Percentiles rank a stretch among this genome's conserved stretches.
phyloP scores from a whole-genome alignment of 225 moss, liverwort and hornwort genomes.

The Ulota crispa region DNA sequence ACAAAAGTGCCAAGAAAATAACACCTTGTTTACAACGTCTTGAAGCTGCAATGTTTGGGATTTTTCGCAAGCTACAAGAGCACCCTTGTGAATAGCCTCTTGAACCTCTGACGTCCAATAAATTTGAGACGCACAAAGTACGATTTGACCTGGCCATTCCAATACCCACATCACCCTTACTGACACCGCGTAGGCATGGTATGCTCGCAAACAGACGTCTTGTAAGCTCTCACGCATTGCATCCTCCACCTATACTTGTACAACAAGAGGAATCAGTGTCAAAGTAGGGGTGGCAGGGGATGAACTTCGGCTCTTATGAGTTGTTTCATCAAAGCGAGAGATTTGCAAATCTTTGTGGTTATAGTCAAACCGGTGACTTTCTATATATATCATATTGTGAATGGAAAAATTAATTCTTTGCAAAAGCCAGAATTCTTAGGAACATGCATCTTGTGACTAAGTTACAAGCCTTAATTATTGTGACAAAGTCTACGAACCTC shows the following conservation, averaged over 20 bases:
- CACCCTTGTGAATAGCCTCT: slow-evolving; percentile 60
- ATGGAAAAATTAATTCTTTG: neutral
- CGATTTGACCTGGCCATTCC: slow-evolving; percentile 74
- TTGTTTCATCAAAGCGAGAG: neutral
- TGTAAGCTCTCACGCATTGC: slow-evolving; percentile 72
- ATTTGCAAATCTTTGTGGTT: neutral
- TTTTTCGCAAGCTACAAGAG: slow-evolving; percentile 54
- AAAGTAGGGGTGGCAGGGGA: neutral
- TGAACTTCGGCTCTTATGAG: neutral
- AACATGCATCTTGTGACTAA: neutral
- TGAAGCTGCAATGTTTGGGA: slow-evolving; percentile 56
- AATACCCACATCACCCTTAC: slow-evolving; percentile 55
- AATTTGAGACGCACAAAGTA: slow-evolving; percentile 70
- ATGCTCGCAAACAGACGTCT: slow-evolving; percentile 56
- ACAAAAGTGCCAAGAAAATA: neutral
- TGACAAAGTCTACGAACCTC: slow-evolving; percentile 40
- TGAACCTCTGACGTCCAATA: slow-evolving; percentile 67
- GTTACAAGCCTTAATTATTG: neutral
- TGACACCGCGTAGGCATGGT: slow-evolving; percentile 54
- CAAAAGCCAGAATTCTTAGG: neutral
- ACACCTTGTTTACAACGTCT: slow-evolving; percentile 64
- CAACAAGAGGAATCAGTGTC: neutral
- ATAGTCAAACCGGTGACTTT: neutral
- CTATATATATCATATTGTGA: neutral
- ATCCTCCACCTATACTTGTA: slow-evolving; percentile 56